phyloP scores from a whole-genome alignment of 208 protist genomes.

The Eutreptiella sp. region DNA sequence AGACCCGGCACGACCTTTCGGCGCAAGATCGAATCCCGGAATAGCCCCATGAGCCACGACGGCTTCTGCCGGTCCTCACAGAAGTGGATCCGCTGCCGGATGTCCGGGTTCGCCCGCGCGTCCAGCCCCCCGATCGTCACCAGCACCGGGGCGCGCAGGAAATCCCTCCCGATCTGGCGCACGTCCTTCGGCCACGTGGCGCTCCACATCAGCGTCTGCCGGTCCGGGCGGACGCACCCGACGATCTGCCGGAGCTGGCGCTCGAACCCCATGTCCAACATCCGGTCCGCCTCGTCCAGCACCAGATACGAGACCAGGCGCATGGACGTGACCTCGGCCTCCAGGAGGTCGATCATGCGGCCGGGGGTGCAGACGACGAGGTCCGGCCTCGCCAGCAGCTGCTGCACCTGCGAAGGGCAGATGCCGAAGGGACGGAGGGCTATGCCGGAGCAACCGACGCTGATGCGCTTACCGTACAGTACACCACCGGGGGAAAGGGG shows the following conservation, averaged over 20 bases:
- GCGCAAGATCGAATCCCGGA: no score
- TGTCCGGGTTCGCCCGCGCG: background rate
- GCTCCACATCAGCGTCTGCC: slow-evolving; percentile 73
- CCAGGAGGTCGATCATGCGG: slow-evolving; percentile 80
- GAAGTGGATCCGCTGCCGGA: background rate
- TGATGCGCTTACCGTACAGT: no score
- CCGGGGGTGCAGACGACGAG: slow-evolving; percentile 33
- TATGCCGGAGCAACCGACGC: no score
- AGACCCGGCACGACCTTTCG: no score
- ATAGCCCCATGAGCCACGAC: no score
- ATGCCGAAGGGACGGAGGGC: no score
- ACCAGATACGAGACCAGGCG: slow-evolving; percentile 65
- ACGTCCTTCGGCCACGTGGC: slow-evolving; percentile 48
- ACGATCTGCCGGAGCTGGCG: slow-evolving; percentile 68
- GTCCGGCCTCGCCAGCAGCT: no score
- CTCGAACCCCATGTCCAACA: no score
- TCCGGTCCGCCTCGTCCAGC: slow-evolving; percentile 83
- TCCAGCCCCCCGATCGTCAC: slow-evolving; percentile 34
- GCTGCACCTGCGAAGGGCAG: no score
- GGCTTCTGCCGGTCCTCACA: background rate
- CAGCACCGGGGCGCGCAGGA: slow-evolving; percentile 38
- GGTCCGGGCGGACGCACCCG: slow-evolving; percentile 51
- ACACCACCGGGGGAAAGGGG: no score
- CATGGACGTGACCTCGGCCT: slow-evolving; percentile 55
- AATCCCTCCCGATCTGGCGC: slow-evolving; percentile 29